Base-by-base conservation (phyloP, 2,329 filamentous ascomycete genomes). In the Aureobasidium sp. region DNA sequence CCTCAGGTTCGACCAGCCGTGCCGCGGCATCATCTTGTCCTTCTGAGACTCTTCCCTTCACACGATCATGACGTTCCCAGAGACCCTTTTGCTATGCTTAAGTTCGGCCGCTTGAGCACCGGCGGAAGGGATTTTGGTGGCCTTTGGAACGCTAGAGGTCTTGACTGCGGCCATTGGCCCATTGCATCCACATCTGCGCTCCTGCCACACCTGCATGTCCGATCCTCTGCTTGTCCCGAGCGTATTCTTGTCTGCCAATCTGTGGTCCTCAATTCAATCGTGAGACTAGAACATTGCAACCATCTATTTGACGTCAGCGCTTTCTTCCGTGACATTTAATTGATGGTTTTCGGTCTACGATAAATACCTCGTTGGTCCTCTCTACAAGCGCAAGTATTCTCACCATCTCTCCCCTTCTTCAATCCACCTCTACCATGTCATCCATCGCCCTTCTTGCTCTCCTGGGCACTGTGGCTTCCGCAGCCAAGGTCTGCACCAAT, bases 401-500 rank as follows among this genome's bases (percentile, higher is more conserved):
- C 55, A 59, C 25, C 55, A n/a, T 43, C 45, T 23, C 4, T 3
- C 19, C 13, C 31, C n/a, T 55, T 10, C n/a, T 25, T 33, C 45
- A 38, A 23, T 38, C 9, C 10, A 8, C n/a, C 8, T 51, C 27
- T 17, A 47, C 17, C 29, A 62, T 62, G 60, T n/a, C 54, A 19
- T 46, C 46, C 31, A 15, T 59, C 23, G 23, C 54, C 19, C 46
- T 59, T 54, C 27, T 57, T 27, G 60, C 54, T 21, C 60, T 62
- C 21, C 5, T 62, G n/a, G 45, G 53, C 19, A 64, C 63, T 47
- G 63, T 64, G 47, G 47, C 65, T 23, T 67, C 65, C n/a, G 63
- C 66, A 40, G 69, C 69, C 19, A 68, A 66, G 60, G 60, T 67
- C 57, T 81, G 79, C 64, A 71, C 71, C 37, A 79, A 85, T 62